Percentiles rank a stretch among this genome's conserved stretches.
These are phyloP conservation scores for Mayamaea pseudoterrestris DNA, from an alignment of 108 stramenopile genomes.

Conservation along the genomic window DNA sequence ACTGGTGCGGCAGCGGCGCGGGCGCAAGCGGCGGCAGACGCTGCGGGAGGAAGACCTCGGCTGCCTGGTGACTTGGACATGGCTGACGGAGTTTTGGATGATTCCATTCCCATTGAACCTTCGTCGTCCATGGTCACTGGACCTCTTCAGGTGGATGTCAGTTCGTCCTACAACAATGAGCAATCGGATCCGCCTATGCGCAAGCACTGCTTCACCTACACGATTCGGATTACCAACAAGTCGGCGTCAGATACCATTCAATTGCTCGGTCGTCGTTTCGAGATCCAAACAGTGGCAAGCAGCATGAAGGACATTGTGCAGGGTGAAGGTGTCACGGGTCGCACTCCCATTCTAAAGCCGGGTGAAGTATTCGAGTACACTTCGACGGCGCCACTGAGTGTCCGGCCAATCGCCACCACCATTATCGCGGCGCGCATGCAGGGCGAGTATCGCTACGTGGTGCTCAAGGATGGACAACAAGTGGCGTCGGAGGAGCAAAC, in stretches of 20 bases:
- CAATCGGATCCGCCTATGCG: slow-evolving; percentile 86
- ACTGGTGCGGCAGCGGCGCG: slow-evolving; percentile 51
- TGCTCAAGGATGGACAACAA: slow-evolving; percentile 43
- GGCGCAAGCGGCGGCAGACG: slow-evolving; percentile 51
- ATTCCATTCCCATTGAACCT: slow-evolving; percentile 26
- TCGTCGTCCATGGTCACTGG: slow-evolving; percentile 47
- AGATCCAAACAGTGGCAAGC: slow-evolving; percentile 82
- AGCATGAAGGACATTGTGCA: slow-evolving; percentile 82
- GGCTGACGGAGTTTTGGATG: slow-evolving; percentile 49
- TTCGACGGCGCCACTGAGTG: slow-evolving; percentile 67
- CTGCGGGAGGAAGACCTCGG: slow-evolving; percentile 61
- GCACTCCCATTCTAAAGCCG: slow-evolving; percentile 81
- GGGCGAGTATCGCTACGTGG: slow-evolving; percentile 70
- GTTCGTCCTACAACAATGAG: slow-evolving; percentile 75
- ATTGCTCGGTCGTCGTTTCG: slow-evolving; percentile 80
- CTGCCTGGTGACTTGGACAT: slow-evolving; percentile 71
- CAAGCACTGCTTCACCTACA: slow-evolving; percentile 89
- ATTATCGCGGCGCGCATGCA: slow-evolving; percentile 75
- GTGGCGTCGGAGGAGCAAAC: slow-evolving; percentile 62
- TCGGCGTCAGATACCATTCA: slow-evolving; percentile 79
- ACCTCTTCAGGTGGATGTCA: slow-evolving; percentile 70
- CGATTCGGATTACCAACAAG: slow-evolving; percentile 84
- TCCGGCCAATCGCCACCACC: slow-evolving; percentile 73
- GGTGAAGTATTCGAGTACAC: slow-evolving; percentile 91
- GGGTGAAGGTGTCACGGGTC: slow-evolving; percentile 85